Evolutionary conservation across 2,329 filamentous ascomycete genomes (phyloP).

Genomic region (Polytolypa hystricis): DNA sequence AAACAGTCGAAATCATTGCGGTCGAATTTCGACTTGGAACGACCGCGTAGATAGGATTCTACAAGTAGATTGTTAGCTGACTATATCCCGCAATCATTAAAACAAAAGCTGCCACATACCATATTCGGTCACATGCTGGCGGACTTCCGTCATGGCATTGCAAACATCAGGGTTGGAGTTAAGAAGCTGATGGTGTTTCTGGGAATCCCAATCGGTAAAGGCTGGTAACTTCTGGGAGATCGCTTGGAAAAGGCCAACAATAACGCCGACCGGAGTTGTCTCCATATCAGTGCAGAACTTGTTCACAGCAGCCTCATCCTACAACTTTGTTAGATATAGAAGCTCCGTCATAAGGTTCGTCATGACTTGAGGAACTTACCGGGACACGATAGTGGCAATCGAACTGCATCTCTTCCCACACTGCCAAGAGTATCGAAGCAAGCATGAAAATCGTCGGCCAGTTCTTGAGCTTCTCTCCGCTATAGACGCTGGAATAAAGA

Average conservation of each 20-base stretch:
- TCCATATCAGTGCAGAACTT: constrained; percentile 98
- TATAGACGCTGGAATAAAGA: constrained; percentile 96
- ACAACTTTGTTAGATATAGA: too few relatives aligned
- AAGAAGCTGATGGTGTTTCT: constrained; percentile 79
- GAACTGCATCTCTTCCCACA: constrained; percentile 99
- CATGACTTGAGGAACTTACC: too few relatives aligned
- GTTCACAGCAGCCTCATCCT: constrained; percentile 67
- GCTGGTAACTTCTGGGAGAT: constrained; percentile 93
- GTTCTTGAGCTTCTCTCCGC: constrained; percentile 93
- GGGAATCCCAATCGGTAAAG: constrained; percentile 88
- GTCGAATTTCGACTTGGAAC: constrained; percentile 73
- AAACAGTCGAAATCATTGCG: constrained; percentile 86
- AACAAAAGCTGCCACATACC: constrained; percentile 48
- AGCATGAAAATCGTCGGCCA: constrained; percentile 99
- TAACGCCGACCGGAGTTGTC: constrained; percentile 86
- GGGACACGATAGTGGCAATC: constrained; percentile 93
- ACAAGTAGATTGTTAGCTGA: constrained; percentile 32
- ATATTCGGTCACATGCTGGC: constrained; percentile 83
- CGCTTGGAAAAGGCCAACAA: constrained; percentile 92
- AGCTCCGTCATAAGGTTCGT: too few relatives aligned
- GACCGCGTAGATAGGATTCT: constrained; percentile 80
- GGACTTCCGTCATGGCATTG: constrained; percentile 92
- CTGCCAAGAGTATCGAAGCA: constrained; percentile 79
- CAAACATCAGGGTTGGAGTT: constrained; percentile 88
- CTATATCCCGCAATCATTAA: background rate